A percentile compares a stretch with the other conserved stretches of the same genome.
Evolutionary conservation across 257 asterid genomes (phyloP).

Genomic region (Ballota nigra): DNA sequence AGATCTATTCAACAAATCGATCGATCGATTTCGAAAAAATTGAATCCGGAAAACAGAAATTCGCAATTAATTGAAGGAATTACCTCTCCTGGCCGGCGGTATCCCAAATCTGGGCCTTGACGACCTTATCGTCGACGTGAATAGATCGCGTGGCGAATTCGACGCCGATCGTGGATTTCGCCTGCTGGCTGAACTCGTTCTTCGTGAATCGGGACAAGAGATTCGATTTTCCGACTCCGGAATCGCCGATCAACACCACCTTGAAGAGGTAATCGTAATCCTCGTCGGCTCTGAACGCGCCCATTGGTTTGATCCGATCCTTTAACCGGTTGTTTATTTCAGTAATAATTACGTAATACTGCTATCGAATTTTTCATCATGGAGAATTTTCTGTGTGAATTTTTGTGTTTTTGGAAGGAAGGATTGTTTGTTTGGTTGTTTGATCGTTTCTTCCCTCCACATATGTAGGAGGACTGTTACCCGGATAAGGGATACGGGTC

Average conservation of each 20-base stretch:
- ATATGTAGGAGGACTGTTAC: constrained; percentile 26
- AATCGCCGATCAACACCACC: constrained; percentile 79
- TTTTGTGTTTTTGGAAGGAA: background rate
- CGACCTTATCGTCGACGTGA: constrained; percentile 67
- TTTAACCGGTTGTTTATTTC: background rate
- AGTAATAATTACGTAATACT: background rate
- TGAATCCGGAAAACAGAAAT: background rate
- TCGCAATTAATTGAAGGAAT: background rate
- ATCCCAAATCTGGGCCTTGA: constrained; percentile 92
- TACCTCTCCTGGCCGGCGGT: constrained; percentile 91
- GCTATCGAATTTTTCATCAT: background rate
- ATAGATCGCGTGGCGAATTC: constrained; percentile 84
- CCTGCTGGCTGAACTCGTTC: constrained; percentile 76
- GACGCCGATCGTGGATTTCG: constrained; percentile 81
- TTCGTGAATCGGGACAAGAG: constrained; percentile 71
- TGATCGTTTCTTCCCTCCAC: constrained; percentile 35
- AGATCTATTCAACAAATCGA: no score
- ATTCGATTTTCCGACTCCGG: constrained; percentile 85
- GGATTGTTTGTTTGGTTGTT: constrained; percentile 9
- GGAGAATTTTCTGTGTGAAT: background rate
- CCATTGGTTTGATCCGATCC: constrained; percentile 30
- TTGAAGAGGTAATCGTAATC: constrained; percentile 84
- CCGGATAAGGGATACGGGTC: constrained; percentile 3
- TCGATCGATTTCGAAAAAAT: background rate
- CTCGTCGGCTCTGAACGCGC: constrained; percentile 75